Base-by-base conservation (phyloP, 129 eudicot species). In the Helianthus tuberosus region DNA sequence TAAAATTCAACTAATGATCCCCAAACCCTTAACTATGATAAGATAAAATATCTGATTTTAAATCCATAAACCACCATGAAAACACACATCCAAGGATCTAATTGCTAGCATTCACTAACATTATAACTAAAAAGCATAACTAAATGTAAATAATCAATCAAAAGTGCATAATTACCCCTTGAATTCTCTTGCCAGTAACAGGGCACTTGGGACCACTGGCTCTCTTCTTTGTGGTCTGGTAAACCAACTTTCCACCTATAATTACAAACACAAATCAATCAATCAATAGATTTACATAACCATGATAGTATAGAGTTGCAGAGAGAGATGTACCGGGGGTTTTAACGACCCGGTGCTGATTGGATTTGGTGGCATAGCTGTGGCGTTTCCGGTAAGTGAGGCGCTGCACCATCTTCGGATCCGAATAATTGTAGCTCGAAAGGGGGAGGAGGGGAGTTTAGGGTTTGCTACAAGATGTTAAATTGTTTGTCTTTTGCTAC, bases 151-250 rank as follows among this genome's bases (percentile, higher is more conserved):
- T 20, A 20, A 20, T 20, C 23, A 20, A 20, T 20, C 23, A 20
- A 20, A 20, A 20, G 23, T 20, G 23, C 23, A 20, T 20, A 20
- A 20, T 47, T 85, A 88, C 93, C 90, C 93, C 93, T 77, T 88
- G 93, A 72, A 88, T 88, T 78, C 90, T 80, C 87, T 88, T 88
- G 39, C 93, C 93, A 23, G 93, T 88, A 59, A 88, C 88, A 59
- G 92, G 92, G 67, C 92, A 87, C 64, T 84, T 87, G 11, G 92
- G 92, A 0, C 89, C 92, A 66, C 90, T 88, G 36, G 95, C 95
- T 66, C 90, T 88, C 95, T 88, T 88, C 85, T 88, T 88, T 0
- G 91, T 88, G 14, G 78, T 83, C 86, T 88, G 95, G 65, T 80
- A 85, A 57, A 86, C 87, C 82, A 85, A 50, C 75, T 81, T 85